Conservation (phyloP, 2,329 filamentous ascomycete genomes). For the Colletotrichum navitas region DNA sequence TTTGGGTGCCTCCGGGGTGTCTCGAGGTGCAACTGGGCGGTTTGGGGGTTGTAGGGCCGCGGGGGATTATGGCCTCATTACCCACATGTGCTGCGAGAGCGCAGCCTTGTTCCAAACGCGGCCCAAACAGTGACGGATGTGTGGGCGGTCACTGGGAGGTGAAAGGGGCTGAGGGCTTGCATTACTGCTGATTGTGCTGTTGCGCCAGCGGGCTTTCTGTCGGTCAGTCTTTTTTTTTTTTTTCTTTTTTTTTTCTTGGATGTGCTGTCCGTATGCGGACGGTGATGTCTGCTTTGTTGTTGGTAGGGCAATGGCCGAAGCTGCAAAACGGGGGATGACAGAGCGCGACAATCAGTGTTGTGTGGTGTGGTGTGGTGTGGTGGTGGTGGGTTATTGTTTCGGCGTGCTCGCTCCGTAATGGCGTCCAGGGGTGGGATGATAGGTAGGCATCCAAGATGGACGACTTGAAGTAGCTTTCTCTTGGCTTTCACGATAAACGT, state of each 20-base stretch:
- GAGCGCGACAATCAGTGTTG: not conserved
- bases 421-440: not conserved
- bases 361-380: not conserved
- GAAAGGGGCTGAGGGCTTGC: conserved; percentile 7
- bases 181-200: not conserved
- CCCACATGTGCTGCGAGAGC: conserved; percentile 31
- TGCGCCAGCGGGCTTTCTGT: not conserved
- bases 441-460: too few relatives aligned
- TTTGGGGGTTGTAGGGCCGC: conserved; percentile 29
- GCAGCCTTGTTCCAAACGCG: conserved; percentile 40
- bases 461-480: not conserved
- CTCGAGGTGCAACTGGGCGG: conserved; percentile 38
- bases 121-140: conserved; percentile 35
- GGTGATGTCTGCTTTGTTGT: conserved; percentile 10
- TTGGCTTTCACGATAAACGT: conserved; percentile 26
- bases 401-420: conserved; percentile 12
- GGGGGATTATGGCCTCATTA: conserved; percentile 39
- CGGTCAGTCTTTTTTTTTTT: too few relatives aligned
- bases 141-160: conserved; percentile 7
- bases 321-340: not conserved
- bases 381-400: conserved; percentile 2
- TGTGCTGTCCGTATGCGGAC: not conserved
- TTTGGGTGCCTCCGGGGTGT: not conserved
- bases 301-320: not conserved
- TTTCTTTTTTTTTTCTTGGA: too few relatives aligned